Evolutionary conservation across 805 yeast species (phyloP).

Genomic region (Kodamaea neixiangensis): DNA sequence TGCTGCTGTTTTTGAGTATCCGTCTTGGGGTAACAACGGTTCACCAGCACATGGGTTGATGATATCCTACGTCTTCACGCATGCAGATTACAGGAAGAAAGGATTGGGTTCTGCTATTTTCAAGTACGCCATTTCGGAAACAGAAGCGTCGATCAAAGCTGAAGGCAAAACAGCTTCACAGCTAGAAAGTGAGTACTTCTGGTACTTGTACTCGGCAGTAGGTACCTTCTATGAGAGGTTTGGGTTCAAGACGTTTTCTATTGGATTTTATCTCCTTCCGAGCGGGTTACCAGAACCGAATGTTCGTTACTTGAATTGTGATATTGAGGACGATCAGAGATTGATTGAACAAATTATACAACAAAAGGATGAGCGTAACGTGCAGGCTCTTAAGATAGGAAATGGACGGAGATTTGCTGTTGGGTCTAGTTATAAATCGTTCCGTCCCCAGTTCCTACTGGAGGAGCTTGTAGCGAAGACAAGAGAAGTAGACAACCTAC

Average conservation of each 20-base stretch:
- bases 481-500: not conserved
- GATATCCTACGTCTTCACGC: constrained; percentile 26
- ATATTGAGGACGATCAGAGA: not conserved
- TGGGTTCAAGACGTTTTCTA: constrained; percentile 51
- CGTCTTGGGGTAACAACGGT: not conserved
- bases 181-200: constrained; percentile 31
- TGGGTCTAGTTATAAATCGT: not conserved
- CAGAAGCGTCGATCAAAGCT: constrained; percentile 30
- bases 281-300: not conserved
- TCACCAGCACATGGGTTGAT: not conserved
- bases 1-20: constrained; percentile 4
- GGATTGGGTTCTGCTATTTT: constrained; percentile 33
- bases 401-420: not conserved
- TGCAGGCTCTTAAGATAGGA: not conserved
- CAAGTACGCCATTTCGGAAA: constrained; percentile 27
- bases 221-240: constrained; percentile 65
- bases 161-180: constrained; percentile 13
- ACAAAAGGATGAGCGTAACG: not conserved
- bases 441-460: not conserved
- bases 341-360: not conserved
- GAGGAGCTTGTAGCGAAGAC: not conserved
- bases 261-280: constrained; percentile 20
- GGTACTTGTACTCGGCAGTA: constrained; percentile 71
- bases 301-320: not conserved
- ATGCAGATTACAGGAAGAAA: constrained; percentile 24